A percentile compares a stretch with the other conserved stretches of the same genome.
Conservation (phyloP, 352 stramenopile species). For the Phytopythium mirpurense region DNA sequence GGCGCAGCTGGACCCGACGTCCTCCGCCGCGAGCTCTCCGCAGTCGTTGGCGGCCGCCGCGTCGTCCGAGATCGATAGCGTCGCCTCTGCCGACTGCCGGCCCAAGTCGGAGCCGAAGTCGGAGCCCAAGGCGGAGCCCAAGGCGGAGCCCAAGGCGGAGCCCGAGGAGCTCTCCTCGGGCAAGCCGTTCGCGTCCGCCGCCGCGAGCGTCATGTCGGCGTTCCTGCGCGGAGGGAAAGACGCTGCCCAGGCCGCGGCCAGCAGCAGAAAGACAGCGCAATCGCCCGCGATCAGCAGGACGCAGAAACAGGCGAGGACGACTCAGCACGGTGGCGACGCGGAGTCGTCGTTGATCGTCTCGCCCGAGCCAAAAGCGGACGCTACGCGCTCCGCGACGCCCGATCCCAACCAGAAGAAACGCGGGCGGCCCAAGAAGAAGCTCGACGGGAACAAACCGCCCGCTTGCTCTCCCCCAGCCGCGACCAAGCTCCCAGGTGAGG, state of each 20-base stretch:
- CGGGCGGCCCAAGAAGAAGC: constrained; percentile 19
- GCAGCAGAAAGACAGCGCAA: neutral
- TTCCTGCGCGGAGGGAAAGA: constrained; percentile 4
- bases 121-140: no score
- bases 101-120: constrained; percentile 5
- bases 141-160: no score
- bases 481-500: constrained; percentile 18
- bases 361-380: constrained; percentile 27
- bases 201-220: constrained; percentile 9
- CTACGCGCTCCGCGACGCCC: constrained; percentile 20
- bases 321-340: constrained; percentile 18
- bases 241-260: constrained; percentile 12
- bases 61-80: constrained; percentile 3
- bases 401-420: constrained; percentile 40
- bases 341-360: constrained; percentile 37
- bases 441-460: constrained; percentile 10
- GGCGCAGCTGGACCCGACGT: constrained; percentile 36
- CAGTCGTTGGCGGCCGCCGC: constrained; percentile 1
- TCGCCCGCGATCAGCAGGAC: neutral
- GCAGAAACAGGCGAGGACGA: constrained; percentile 22
- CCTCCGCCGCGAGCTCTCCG: constrained; percentile 4
- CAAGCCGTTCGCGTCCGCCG: neutral
- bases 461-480: neutral
- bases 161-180: no score
- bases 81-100: neutral